phyloP scores from a whole-genome alignment of 148 eudicot species.

The Cornus florida region DNA sequence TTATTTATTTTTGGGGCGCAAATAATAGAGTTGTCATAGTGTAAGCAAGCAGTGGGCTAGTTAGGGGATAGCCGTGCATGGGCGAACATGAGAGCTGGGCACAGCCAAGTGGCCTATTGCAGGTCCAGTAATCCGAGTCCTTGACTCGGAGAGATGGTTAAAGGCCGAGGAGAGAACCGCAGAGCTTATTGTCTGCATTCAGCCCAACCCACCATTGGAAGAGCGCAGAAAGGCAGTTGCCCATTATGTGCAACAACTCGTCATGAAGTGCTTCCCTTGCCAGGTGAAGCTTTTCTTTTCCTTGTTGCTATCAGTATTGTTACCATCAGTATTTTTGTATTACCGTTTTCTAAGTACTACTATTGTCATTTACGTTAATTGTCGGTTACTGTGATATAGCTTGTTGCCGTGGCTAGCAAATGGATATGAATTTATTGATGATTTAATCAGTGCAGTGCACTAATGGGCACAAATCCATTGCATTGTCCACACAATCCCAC shows the following conservation, averaged over 20 bases:
- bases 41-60: not conserved
- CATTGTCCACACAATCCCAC: not conserved
- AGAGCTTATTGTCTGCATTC: constrained; percentile 73
- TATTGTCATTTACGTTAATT: not conserved
- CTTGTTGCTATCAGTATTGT: not conserved
- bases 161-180: constrained; percentile 80
- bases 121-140: constrained; percentile 37
- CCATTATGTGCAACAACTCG: constrained; percentile 69
- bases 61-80: constrained; percentile 27
- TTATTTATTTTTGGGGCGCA: constrained; percentile 6
- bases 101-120: constrained; percentile 40
- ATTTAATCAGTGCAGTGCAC: not conserved
- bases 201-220: constrained; percentile 67
- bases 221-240: constrained; percentile 76
- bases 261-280: constrained; percentile 70
- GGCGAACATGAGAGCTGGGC: constrained; percentile 42
- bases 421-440: not conserved
- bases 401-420: not conserved
- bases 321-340: not conserved
- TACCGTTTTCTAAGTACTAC: not conserved
- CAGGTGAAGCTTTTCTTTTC: constrained; percentile 42
- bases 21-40: not conserved
- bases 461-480: not conserved
- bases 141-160: constrained; percentile 62
- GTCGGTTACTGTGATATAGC: not conserved